Evolutionary conservation across 345 rosid genomes (phyloP), one percentile per base, ranked within the genome.

Genomic region (Combretum micranthum): DNA sequence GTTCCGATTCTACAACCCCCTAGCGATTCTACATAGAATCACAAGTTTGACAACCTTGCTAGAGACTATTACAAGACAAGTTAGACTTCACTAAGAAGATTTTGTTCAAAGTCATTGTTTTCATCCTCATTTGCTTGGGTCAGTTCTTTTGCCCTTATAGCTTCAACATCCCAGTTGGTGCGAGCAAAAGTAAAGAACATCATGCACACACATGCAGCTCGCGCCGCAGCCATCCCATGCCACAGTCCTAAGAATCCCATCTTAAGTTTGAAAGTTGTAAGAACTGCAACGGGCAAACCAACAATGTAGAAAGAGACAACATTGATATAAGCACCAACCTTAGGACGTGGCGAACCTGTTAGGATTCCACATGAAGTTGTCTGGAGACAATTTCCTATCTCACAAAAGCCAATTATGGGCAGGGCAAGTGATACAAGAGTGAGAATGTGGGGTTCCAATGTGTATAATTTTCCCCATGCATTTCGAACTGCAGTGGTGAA

Each of bases 351-450:
- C 10, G 75, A 52, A 20, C 72, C 80, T 15, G 57, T 42, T 19
- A 72, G 55, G 37, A 72, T 44, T 21, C 77, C 77, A 42, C 69
- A 65, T 15, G 70, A 64, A 32, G 72, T 77, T 63, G 75, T 76
- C 23, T 76, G 77, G 2, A 72, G 68, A 54, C 67, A 59, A 50
- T 69, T 62, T 4, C 72, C 80, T 8, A 72, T 66, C 58, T 72
- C 77, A 23, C 77, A 69, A 53, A 72, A 15, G 21, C 75, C 80
- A 47, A 76, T 8, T 55, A 63, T 46, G 4, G 80, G 80, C n/a
- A 76, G 54, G 12, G 67, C 69, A 37, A 26, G 51, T 11, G 62
- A 63, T 59, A 59, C 65, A 55, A 76, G 56, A 26, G 62, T 54
- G 42, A 72, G 59, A 51, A 72, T 69, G 52, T 66, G 52, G 21